phyloP scores from a whole-genome alignment of 1,139 yeast genomes.

The Saccharomyces uvarum region DNA sequence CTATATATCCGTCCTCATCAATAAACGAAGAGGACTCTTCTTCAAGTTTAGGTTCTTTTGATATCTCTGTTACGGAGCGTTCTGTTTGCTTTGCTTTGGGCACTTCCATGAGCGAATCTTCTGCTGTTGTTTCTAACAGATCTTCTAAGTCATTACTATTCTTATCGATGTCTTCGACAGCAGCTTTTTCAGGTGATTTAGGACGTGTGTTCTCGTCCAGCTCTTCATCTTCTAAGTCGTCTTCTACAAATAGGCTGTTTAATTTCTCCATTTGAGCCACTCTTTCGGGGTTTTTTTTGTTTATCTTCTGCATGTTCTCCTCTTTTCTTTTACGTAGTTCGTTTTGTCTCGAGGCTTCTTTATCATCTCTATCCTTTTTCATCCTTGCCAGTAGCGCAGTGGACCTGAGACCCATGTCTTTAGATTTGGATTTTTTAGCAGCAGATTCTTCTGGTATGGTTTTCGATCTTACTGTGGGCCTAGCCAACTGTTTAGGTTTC shows the following conservation, averaged over 20 bases:
- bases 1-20: conserved; percentile 32
- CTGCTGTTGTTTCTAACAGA: conserved; percentile 29
- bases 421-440: conserved; percentile 9
- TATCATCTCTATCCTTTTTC: conserved; percentile 29
- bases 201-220: conserved; percentile 5
- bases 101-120: conserved; percentile 24
- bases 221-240: conserved; percentile 18
- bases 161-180: not conserved
- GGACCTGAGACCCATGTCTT: conserved; percentile 25
- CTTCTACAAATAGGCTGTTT: conserved; percentile 27
- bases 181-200: conserved; percentile 3
- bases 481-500: not conserved
- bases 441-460: conserved; percentile 11
- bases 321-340: conserved; percentile 23
- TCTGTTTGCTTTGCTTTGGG: conserved; percentile 5
- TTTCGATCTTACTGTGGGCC: conserved; percentile 10
- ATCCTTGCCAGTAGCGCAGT: conserved; percentile 29
- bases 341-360: conserved; percentile 27
- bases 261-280: conserved; percentile 27
- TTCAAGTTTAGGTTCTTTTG: conserved; percentile 5
- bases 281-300: conserved; percentile 20
- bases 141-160: conserved; percentile 21
- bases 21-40: conserved; percentile 15
- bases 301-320: conserved; percentile 10
- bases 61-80: not conserved